Evolutionary conservation across 1,139 yeast species (phyloP), one percentile per base, ranked within the genome.

Genomic region (Taiozyma sp.): DNA sequence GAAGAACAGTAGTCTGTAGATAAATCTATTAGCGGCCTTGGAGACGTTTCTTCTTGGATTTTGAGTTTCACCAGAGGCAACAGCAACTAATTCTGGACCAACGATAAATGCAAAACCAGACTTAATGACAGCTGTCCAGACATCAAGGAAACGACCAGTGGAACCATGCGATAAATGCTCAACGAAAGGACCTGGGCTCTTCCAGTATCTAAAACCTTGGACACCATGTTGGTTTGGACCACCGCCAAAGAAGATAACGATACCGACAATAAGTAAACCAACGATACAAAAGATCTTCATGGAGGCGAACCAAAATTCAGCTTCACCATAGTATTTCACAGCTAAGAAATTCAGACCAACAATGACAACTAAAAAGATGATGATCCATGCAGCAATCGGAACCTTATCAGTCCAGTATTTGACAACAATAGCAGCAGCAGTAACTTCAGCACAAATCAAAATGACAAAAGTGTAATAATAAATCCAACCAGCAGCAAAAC

Each of bases 211-310:
- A 71, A 84, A 85, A 2, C 91, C 91, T 62, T 80, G 81, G 3
- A 78, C 81, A 61, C 82, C 84, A 51, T 73, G 76, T 34, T 96
- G 96, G 51, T 73, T 60, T 19, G 91, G 90, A 66, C 87, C 88
- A 40, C 95, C 96, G 32, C 96, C 96, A 51, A 85, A 80, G 92
- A 88, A 87, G 43, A 90, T 83, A 54, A 88, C 67, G 56, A 88
- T 78, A 3, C 92, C 85, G 69, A 85, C 85, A 38, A 83, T 64
- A 55, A 88, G 78, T 47, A 88, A 75, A 0, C 93, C 96, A 40
- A 84, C 64, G 51, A 89, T 86, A 51, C 87, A 73, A 10, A 87
- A 57, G 46, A 88, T 81, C 67, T 89, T 89, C 48, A 86, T 81
- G 39, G 87, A 72, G 8, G 91, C 80, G 39, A 88, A 72, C 91